A percentile compares a stretch with the other conserved stretches of the same genome.
Evolutionary conservation across 306 rosid genomes (phyloP).

Genomic region (Dalbergia oliveri): DNA sequence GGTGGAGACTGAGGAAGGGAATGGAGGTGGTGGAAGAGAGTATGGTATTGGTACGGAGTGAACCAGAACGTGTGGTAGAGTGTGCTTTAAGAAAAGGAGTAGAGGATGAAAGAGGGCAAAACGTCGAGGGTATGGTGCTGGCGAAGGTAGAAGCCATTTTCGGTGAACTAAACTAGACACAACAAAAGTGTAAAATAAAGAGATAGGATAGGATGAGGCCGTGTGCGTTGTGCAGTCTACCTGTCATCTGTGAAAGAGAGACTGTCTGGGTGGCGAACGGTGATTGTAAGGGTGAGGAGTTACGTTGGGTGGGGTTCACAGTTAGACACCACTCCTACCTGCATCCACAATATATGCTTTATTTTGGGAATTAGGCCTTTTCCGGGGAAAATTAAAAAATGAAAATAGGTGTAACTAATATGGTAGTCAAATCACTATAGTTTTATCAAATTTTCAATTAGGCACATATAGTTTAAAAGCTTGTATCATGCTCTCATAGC

Average conservation of each 20-base stretch:
- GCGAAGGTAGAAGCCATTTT: slow-evolving; percentile 65
- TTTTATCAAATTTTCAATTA: too few relatives aligned
- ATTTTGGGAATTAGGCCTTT: too few relatives aligned
- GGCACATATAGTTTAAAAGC: too few relatives aligned
- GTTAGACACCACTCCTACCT: background rate
- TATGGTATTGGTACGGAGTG: slow-evolving; percentile 8
- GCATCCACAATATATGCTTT: background rate
- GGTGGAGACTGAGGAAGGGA: slow-evolving; percentile 19
- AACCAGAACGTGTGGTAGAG: slow-evolving; percentile 46
- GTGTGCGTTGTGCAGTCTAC: too few relatives aligned
- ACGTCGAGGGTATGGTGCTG: slow-evolving; percentile 34
- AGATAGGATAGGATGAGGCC: too few relatives aligned
- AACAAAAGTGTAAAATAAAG: background rate
- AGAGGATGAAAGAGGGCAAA: slow-evolving; percentile 37
- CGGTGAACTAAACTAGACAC: slow-evolving; percentile 17
- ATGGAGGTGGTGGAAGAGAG: slow-evolving; percentile 34
- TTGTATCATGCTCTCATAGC: too few relatives aligned
- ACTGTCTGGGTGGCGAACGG: background rate
- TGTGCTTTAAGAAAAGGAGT: slow-evolving; percentile 51
- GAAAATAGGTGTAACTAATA: too few relatives aligned
- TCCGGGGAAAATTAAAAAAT: too few relatives aligned
- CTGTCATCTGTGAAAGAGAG: background rate
- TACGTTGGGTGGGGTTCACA: background rate
- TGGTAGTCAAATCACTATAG: too few relatives aligned
- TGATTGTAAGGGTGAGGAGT: background rate